phyloP scores from a whole-genome alignment of 306 rosid genomes.

The Clitoria ternatea region DNA sequence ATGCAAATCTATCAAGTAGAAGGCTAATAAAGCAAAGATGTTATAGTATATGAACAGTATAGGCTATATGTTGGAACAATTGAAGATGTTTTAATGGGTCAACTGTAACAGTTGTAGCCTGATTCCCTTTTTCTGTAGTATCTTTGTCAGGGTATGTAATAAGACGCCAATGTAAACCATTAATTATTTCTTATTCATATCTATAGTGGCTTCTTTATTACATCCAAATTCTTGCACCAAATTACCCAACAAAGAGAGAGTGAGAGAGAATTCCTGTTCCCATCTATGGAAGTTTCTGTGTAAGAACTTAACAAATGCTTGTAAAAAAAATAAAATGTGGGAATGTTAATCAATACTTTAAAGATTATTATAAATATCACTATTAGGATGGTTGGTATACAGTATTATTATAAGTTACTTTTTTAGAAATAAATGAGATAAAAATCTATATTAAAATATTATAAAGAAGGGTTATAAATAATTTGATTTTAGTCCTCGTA shows the following conservation, averaged over 20 bases:
- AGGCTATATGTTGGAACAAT: not conserved
- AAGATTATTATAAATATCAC: too few relatives aligned
- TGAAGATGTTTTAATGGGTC: not conserved
- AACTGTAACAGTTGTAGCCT: not conserved
- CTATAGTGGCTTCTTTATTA: not conserved
- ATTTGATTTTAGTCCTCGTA: too few relatives aligned
- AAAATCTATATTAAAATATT: too few relatives aligned
- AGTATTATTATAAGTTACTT: too few relatives aligned
- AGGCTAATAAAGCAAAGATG: constrained; percentile 1
- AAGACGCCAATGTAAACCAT: not conserved
- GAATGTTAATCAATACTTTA: too few relatives aligned
- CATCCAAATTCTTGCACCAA: not conserved
- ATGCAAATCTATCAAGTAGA: constrained; percentile 1
- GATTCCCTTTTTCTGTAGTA: not conserved
- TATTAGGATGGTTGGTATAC: too few relatives aligned
- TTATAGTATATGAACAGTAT: not conserved
- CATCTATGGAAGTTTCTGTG: not conserved
- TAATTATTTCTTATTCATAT: not conserved
- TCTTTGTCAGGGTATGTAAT: not conserved
- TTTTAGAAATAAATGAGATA: too few relatives aligned
- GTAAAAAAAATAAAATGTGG: too few relatives aligned
- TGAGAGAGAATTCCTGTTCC: too few relatives aligned
- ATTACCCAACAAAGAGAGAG: too few relatives aligned
- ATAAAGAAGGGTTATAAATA: too few relatives aligned
- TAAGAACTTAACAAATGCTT: not conserved